Base-by-base conservation (phyloP, 177 flowering plant genomes). In the Telopea speciosissima region DNA sequence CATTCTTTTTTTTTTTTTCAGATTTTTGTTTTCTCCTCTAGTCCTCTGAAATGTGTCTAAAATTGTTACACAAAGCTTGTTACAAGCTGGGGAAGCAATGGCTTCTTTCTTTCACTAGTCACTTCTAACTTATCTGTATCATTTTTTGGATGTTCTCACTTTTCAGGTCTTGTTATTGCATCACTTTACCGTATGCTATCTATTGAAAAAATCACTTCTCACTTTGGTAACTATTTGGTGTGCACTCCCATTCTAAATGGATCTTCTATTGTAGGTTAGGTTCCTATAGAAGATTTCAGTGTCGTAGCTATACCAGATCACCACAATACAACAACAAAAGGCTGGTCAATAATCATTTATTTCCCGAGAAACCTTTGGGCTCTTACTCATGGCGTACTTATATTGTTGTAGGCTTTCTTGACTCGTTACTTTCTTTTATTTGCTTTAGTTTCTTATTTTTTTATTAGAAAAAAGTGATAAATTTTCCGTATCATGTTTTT, bases 211-310 rank as follows among this genome's bases (percentile, higher is more conserved):
- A 36, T 5, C 6, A 36, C 40, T 36, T 6, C 5, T 36, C 40
- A 36, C 40, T 36, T 36, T 36, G 40, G 40, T 36, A 36, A 36
- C 40, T 36, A 36, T 36, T 36, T 36, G 40, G 40, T 36, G 40
- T 36, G 5, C 40, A 36, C 6, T 36, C 40, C 40, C 40, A 36
- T 36, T 36, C 40, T 36, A 36, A 31, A 8, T 36, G 40, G 40
- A 8, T 49, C 17, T 49, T 49, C 54, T 19, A 21, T 63, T 73
- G 77, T 82, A 88, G 92, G 85, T 74, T 70, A 75, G 76, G 78
- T 72, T 78, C 76, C 40, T 72, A 73, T 24, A 86, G 74, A 72
- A 75, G 81, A 70, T 56, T 81, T 69, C 88, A 84, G 68, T 72
- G 72, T 24, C 67, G 80, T 69, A 73, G 69, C 68, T 75, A 79